Percentiles rank a stretch among this genome's conserved stretches.
phyloP scores from a whole-genome alignment of 192 early-diverging fungal genomes.

The Backusella australiensis region DNA sequence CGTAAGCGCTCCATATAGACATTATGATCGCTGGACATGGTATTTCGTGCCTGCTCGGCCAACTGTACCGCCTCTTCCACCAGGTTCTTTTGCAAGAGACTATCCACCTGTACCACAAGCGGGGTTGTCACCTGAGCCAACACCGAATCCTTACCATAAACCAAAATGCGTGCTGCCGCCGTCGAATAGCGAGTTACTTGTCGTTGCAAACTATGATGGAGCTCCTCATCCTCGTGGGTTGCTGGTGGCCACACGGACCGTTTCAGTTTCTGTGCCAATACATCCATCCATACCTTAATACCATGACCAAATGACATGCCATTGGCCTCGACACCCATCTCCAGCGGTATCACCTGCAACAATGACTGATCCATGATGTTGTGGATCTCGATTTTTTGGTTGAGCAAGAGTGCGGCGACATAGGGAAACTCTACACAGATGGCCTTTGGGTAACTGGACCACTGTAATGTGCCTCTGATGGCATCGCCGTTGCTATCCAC shows the following conservation, averaged over 20 bases:
- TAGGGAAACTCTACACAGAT: conserved; percentile 77
- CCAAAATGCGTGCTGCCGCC: conserved; percentile 49
- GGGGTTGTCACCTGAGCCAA: conserved; percentile 60
- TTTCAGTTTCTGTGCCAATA: conserved; percentile 30
- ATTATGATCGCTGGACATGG: conserved; percentile 43
- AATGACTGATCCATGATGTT: conserved; percentile 64
- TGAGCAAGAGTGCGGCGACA: conserved; percentile 63
- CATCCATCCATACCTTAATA: conserved; percentile 46
- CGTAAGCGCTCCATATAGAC: conserved; percentile 47
- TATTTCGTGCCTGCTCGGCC: conserved; percentile 47
- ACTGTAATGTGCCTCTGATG: conserved; percentile 62
- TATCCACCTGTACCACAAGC: conserved; percentile 55
- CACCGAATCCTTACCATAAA: conserved; percentile 57
- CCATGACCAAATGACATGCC: conserved; percentile 53
- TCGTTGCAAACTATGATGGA: conserved; percentile 10
- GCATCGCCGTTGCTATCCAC: conserved; percentile 66
- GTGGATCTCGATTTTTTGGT: conserved; percentile 73
- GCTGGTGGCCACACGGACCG: conserved; percentile 5
- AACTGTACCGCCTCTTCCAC: conserved; percentile 63
- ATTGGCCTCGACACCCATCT: conserved; percentile 42
- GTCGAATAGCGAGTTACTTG: conserved; percentile 31
- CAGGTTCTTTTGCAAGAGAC: conserved; percentile 52
- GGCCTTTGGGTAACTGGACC: conserved; percentile 49
- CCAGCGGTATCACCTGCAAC: conserved; percentile 51
- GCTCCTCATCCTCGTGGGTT: conserved; percentile 8